Evolutionary conservation across 1,139 yeast species (phyloP).

Genomic region (Geotrichum siamense): DNA sequence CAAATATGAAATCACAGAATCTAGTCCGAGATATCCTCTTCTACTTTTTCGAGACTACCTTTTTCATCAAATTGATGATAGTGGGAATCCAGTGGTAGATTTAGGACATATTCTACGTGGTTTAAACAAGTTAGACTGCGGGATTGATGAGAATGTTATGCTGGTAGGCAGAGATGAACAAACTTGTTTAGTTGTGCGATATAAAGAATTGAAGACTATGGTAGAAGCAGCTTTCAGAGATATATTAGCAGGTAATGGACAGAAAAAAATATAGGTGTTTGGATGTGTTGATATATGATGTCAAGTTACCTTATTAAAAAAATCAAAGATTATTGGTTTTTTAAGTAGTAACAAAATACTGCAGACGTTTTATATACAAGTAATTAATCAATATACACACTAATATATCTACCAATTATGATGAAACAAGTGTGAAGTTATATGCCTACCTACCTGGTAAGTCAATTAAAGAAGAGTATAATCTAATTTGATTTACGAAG

Average conservation of each 20-base stretch:
- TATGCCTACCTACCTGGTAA: no score
- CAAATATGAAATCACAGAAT: constrained; percentile 52
- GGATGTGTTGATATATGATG: no score
- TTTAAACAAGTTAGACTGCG: constrained; percentile 87
- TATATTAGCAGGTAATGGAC: constrained; percentile 27
- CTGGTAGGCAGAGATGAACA: constrained; percentile 79
- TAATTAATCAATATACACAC: no score
- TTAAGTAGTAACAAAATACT: no score
- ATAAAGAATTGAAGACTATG: constrained; percentile 67
- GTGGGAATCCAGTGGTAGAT: constrained; percentile 73
- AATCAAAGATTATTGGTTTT: no score
- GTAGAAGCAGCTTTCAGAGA: constrained; percentile 67
- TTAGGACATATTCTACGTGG: constrained; percentile 71
- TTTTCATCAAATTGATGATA: constrained; percentile 75
- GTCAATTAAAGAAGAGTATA: no score
- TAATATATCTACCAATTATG: no score
- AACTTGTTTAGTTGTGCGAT: constrained; percentile 71
- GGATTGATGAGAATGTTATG: constrained; percentile 73
- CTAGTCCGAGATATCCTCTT: constrained; percentile 70
- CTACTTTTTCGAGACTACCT: constrained; percentile 76
- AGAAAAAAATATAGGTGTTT: no score
- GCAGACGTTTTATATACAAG: no score
- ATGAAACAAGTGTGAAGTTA: no score
- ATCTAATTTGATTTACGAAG: no score
- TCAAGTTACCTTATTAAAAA: no score